Conservation (phyloP, 257 asterid genomes). For the Gentiana macrophylla region DNA sequence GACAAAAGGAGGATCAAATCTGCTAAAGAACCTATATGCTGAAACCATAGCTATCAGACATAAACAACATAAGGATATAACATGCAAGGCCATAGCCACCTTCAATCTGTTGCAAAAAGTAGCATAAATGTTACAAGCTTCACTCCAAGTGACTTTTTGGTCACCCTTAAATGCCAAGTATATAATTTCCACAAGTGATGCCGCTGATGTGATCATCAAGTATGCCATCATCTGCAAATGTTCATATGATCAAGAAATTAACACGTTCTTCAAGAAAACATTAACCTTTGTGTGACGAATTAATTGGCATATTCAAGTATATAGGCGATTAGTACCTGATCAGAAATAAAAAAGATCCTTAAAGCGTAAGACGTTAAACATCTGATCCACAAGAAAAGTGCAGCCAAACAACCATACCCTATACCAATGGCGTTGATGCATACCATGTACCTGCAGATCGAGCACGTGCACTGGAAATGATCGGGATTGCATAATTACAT, state of each 20-base stretch:
- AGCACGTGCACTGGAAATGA: no score
- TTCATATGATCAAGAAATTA: not conserved
- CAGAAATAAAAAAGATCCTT: constrained; percentile 69
- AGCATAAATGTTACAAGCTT: constrained; percentile 64
- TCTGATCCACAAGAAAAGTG: constrained; percentile 44
- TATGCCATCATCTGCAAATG: constrained; percentile 61
- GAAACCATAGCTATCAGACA: constrained; percentile 58
- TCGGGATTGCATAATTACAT: no score
- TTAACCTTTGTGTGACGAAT: no score
- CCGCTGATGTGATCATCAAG: constrained; percentile 74
- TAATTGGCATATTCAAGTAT: no score
- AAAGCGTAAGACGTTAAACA: constrained; percentile 45
- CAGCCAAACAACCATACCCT: constrained; percentile 63
- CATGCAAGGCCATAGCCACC: constrained; percentile 44
- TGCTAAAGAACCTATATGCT: constrained; percentile 57
- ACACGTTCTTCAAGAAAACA: no score
- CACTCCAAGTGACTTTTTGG: constrained; percentile 68
- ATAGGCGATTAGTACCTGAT: constrained; percentile 45
- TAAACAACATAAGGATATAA: constrained; percentile 52
- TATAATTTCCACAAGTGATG: constrained; percentile 49
- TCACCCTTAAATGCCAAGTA: constrained; percentile 71
- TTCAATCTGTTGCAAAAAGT: constrained; percentile 58
- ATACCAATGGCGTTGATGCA: constrained; percentile 48
- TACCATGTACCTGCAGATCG: constrained; percentile 55
- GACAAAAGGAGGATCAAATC: constrained; percentile 51